These are phyloP conservation scores for Pleochaeta shiraiana DNA, from an alignment of 2,329 filamentous ascomycete genomes.

Conservation along the genomic window DNA sequence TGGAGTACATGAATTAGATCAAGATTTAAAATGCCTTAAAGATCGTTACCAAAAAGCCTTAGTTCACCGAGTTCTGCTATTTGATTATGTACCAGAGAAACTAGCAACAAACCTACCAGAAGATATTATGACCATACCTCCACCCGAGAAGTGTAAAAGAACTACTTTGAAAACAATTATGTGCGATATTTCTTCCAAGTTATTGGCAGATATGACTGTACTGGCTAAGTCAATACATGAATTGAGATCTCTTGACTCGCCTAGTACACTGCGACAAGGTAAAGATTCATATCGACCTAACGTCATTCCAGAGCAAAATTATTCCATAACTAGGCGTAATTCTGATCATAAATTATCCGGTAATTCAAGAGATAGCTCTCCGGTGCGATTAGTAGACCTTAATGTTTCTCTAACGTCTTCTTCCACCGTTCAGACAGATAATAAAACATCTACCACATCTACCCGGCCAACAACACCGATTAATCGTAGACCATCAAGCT, in stretches of 20 bases:
- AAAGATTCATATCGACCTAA: slow-evolving; percentile 18
- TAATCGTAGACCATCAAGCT: slow-evolving; percentile 8
- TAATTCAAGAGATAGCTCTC: slow-evolving; percentile 30
- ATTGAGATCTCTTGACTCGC: slow-evolving; percentile 57
- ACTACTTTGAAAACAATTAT: slow-evolving; percentile 68
- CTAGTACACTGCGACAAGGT: slow-evolving; percentile 26
- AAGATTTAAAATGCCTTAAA: slow-evolving; percentile 47
- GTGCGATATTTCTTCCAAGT: slow-evolving; percentile 52
- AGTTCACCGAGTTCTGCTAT: slow-evolving; percentile 58
- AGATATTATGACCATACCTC: slow-evolving; percentile 49
- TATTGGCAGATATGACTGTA: slow-evolving; percentile 55
- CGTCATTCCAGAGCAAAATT: slow-evolving; percentile 20
- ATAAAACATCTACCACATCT: slow-evolving; percentile 10
- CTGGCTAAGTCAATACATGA: slow-evolving; percentile 52
- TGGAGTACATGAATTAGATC: slow-evolving; percentile 35
- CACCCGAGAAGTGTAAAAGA: slow-evolving; percentile 40
- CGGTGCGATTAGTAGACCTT: slow-evolving; percentile 32
- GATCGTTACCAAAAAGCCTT: slow-evolving; percentile 56
- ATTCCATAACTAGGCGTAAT: slow-evolving; percentile 26
- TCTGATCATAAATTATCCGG: slow-evolving; percentile 30
- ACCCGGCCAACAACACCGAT: slow-evolving; percentile 21
- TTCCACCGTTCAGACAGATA: slow-evolving; percentile 29
- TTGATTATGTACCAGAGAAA: slow-evolving; percentile 39
- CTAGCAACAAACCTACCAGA: slow-evolving; percentile 35
- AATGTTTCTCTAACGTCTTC: slow-evolving; percentile 57